Evolutionary conservation across 2,329 filamentous ascomycete genomes (phyloP).

Genomic region (Xylariales sp.): DNA sequence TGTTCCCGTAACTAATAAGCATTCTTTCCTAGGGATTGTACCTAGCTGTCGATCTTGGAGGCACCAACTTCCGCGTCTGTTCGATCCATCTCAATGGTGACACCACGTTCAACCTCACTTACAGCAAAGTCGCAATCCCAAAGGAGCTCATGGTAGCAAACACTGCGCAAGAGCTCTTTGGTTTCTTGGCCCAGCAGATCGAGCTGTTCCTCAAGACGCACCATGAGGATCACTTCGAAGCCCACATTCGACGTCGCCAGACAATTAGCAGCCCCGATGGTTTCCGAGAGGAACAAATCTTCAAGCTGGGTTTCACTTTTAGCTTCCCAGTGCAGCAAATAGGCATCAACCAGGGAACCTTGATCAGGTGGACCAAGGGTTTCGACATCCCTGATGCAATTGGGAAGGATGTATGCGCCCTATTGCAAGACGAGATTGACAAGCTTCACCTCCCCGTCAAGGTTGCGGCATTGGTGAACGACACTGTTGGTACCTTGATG

Average conservation of each 20-base stretch:
- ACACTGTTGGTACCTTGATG: conserved; percentile 97
- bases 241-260: conserved; percentile 60
- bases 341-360: conserved; percentile 89
- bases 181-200: conserved; percentile 90
- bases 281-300: conserved; percentile 69
- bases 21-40: conserved; percentile 68
- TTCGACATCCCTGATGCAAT: conserved; percentile 95
- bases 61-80: conserved; percentile 97
- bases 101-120: conserved; percentile 89
- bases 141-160: conserved; percentile 85
- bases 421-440: conserved; percentile 89
- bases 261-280: conserved; percentile 55
- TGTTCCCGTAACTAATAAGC: too few relatives aligned
- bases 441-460: conserved; percentile 80
- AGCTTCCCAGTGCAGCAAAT: conserved; percentile 93
- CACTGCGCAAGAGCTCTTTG: conserved; percentile 81
- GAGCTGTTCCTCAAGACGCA: conserved; percentile 82
- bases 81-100: conserved; percentile 91
- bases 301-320: conserved; percentile 97
- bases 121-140: conserved; percentile 88
- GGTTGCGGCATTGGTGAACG: conserved; percentile 95
- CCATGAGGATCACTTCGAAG: conserved; percentile 81
- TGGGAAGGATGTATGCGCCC: conserved; percentile 87
- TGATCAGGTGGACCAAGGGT: conserved; percentile 98
- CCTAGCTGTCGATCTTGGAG: conserved; percentile 94